These are phyloP conservation scores for Metarhizium rileyi DNA, from an alignment of 2,329 filamentous ascomycete species.

Conservation along the genomic window DNA sequence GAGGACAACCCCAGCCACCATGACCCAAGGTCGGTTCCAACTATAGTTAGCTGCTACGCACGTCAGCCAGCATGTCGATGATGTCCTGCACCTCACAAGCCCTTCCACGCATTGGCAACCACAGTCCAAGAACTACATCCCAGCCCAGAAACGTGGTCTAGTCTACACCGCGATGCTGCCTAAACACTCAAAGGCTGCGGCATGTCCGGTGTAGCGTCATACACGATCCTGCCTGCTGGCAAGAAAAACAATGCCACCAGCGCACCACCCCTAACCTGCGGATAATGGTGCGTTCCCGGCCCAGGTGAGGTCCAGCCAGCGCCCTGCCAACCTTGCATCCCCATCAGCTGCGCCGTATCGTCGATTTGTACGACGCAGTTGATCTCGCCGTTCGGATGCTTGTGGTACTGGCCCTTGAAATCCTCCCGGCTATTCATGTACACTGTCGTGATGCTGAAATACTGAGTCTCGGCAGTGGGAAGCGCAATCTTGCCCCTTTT, in stretches of 20 bases:
- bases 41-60: no score
- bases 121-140: neutral
- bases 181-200: constrained; percentile 24
- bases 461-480: constrained; percentile 36
- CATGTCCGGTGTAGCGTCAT: constrained; percentile 32
- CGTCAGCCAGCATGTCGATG: neutral
- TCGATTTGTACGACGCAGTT: constrained; percentile 45
- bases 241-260: constrained; percentile 45
- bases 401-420: constrained; percentile 44
- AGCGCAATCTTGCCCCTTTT: constrained; percentile 35
- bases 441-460: constrained; percentile 46
- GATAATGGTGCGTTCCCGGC: constrained; percentile 47
- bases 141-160: no score
- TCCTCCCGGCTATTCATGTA: constrained; percentile 42
- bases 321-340: constrained; percentile 46
- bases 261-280: constrained; percentile 38
- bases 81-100: neutral
- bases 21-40: no score
- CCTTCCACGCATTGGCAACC: neutral
- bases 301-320: constrained; percentile 46
- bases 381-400: constrained; percentile 45
- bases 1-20: no score
- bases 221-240: constrained; percentile 43
- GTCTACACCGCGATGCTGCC: neutral
- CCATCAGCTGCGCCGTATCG: constrained; percentile 37